Evolutionary conservation across 2,329 filamentous ascomycete species (phyloP).

Genomic region (Diaporthe sp.): DNA sequence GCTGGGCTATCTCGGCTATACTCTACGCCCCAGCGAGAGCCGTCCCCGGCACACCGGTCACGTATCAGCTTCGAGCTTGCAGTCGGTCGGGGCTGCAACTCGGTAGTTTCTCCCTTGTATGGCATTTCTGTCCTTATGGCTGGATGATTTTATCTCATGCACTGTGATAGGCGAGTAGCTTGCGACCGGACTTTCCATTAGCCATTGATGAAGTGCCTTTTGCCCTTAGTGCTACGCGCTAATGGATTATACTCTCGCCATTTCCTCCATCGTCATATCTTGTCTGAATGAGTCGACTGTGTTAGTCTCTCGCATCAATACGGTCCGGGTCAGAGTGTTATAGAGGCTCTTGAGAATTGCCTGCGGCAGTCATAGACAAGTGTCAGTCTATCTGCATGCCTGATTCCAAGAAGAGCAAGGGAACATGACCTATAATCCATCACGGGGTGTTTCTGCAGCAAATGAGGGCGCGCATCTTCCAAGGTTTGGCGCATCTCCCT

Average conservation of each 20-base stretch:
- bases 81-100: background rate
- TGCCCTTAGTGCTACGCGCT: background rate
- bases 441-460: background rate
- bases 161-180: constrained; percentile 4
- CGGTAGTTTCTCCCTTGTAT: background rate
- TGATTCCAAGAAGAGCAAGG: background rate
- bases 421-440: background rate
- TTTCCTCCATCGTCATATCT: background rate
- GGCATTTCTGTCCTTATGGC: background rate
- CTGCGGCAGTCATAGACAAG: background rate
- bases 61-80: background rate
- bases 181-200: background rate
- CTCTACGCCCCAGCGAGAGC: background rate
- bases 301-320: background rate
- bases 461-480: background rate
- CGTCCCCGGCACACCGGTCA: constrained; percentile 11
- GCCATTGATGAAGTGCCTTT: background rate
- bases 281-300: background rate
- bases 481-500: background rate
- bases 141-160: background rate
- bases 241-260: background rate
- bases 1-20: background rate
- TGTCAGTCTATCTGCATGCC: background rate
- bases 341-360: background rate
- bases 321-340: background rate